These are phyloP conservation scores for Pseudophaeomoniella oleicola DNA, from an alignment of 2,329 filamentous ascomycete genomes.

Conservation along the genomic window DNA sequence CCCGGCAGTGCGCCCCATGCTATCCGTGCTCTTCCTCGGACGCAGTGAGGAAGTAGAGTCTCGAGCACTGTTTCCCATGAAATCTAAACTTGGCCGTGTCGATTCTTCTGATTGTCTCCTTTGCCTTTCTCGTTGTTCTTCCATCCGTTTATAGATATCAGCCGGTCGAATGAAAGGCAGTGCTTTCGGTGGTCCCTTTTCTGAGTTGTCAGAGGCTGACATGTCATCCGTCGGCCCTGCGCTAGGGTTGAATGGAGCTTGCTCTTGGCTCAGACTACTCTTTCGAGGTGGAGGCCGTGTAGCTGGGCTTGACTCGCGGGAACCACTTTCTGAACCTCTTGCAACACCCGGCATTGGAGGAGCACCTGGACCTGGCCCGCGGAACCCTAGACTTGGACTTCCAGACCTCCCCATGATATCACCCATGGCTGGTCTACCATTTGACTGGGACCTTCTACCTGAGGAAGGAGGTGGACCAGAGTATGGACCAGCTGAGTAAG, in stretches of 20 bases:
- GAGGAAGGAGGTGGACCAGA: constrained; percentile 7
- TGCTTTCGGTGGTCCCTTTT: constrained; percentile 30
- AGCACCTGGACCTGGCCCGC: constrained; percentile 10
- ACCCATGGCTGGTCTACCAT: constrained; percentile 2
- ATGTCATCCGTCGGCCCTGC: not conserved
- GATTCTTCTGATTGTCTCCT: constrained; percentile 40
- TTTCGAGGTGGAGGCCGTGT: constrained; percentile 44
- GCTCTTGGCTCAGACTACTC: constrained; percentile 42
- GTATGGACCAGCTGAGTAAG: constrained; percentile 6
- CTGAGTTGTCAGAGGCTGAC: constrained; percentile 6
- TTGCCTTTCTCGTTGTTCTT: constrained; percentile 47
- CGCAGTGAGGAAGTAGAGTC: constrained; percentile 8
- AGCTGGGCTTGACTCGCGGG: constrained; percentile 14
- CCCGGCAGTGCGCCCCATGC: not conserved
- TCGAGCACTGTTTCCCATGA: constrained; percentile 12
- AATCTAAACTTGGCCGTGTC: constrained; percentile 41
- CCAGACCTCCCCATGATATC: not conserved
- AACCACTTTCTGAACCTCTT: constrained; percentile 8
- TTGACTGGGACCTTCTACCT: constrained; percentile 5
- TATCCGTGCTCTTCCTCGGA: constrained; percentile 8
- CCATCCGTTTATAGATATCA: constrained; percentile 61
- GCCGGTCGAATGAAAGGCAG: constrained; percentile 56
- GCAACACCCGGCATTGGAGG: constrained; percentile 12
- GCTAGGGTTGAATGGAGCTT: constrained; percentile 4
- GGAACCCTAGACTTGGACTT: constrained; percentile 8